Evolutionary conservation across 2,329 filamentous ascomycete genomes (phyloP), one percentile per base, ranked within the genome.

Genomic region (Corinectria fuckeliana): DNA sequence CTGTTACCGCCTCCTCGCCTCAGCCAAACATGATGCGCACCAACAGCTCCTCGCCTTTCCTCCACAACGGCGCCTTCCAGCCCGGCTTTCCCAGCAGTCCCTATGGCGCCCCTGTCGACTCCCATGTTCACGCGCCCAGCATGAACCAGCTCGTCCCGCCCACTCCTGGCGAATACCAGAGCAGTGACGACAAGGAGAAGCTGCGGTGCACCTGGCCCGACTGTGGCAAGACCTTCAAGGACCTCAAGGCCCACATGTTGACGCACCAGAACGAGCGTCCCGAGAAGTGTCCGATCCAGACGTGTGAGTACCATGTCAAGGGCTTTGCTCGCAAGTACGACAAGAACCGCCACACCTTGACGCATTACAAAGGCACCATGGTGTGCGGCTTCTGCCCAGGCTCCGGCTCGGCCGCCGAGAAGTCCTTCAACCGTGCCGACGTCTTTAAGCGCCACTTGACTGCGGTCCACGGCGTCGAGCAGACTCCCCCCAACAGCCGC

Each of bases 291-390:
- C 93, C 93, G 1, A 97, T 97, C 67, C 83, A 90, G 58, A 95
- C 89, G 0, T 97, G 93, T 80, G 92, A 96, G 71, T 97, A 97
- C 77, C 90, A 96, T 80, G 81, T 85, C 72, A 97, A 97, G 78
- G 93, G 93, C 4, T 97, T 97, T 72, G 93, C 93, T 10, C 85
- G 93, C 69, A 97, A 97, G 78, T 97, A 97, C 74, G 93, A 97
- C 81, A 96, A 96, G 84, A 97, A 97, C 78, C 83, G 93, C 42
- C 93, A 97, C 76, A 96, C 93, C 5, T 78, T 97, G 63, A 97
- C 93, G 5, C 93, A 97, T 76, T 97, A 97, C 85, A 97, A 97
- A 79, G 93, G 93, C 38, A 97, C 91, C 48, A 97, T 97, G 93
- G 92, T 97, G 21, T 97, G 93, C 73, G 93, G 92, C 26, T 97